Conservation (phyloP, 2,329 filamentous ascomycete species). For the Ophiognomonia clavigignenti-juglandacearum region DNA sequence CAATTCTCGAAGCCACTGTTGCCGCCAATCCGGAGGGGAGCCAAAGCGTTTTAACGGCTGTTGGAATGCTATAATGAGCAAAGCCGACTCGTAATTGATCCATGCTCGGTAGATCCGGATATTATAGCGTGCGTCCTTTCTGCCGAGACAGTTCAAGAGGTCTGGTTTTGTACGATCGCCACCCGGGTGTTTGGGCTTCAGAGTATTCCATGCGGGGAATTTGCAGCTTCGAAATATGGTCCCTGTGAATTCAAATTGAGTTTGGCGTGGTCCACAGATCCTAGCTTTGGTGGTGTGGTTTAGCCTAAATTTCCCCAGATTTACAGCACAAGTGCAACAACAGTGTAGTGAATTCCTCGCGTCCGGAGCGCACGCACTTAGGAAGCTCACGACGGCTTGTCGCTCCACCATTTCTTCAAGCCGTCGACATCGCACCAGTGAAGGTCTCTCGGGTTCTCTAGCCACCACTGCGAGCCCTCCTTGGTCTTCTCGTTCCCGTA, state of each 20-base stretch:
- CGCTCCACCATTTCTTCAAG: slow-evolving; percentile 40
- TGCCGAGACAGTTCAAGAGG: background rate
- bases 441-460: slow-evolving; percentile 40
- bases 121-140: background rate
- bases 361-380: no score
- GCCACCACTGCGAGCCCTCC: slow-evolving; percentile 42
- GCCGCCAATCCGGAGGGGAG: background rate
- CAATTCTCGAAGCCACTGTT: background rate
- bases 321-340: background rate
- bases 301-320: background rate
- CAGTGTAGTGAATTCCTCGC: no score
- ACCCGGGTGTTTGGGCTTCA: background rate
- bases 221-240: no score
- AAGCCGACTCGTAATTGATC: background rate
- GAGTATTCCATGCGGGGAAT: background rate
- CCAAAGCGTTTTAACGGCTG: background rate
- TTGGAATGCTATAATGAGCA: background rate
- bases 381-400: background rate
- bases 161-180: background rate
- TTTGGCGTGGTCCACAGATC: no score
- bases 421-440: slow-evolving; percentile 45
- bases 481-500: slow-evolving; percentile 32
- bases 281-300: background rate
- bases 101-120: background rate
- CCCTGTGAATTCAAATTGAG: no score